Conservation (phyloP, 2,329 filamentous ascomycete genomes). For the Volutella citrinella region DNA sequence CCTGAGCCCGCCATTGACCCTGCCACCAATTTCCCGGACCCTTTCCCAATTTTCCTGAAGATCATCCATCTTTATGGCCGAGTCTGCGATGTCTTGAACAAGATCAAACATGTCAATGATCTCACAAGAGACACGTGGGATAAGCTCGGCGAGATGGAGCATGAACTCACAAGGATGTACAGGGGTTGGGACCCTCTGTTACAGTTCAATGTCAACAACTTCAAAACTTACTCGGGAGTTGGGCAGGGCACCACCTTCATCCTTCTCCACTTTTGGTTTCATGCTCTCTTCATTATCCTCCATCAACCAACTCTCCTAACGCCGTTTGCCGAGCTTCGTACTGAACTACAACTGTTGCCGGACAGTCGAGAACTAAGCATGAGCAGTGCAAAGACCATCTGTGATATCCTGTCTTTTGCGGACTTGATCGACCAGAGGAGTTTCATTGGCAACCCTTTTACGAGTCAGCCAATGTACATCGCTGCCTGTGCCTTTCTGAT, state of each 20-base stretch:
- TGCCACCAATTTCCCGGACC: constrained; percentile 67
- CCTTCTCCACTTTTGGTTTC: constrained; percentile 84
- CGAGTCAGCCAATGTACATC: constrained; percentile 87
- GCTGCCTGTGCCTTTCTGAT: constrained; percentile 86
- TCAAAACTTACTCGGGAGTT: constrained; percentile 76
- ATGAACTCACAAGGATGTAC: constrained; percentile 68
- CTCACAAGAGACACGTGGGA: constrained; percentile 72
- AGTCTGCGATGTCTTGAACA: constrained; percentile 81
- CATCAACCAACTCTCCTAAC: constrained; percentile 82
- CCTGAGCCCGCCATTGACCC: constrained; percentile 50
- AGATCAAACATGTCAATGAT: constrained; percentile 70
- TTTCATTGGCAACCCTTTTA: constrained; percentile 85
- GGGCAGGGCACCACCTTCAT: constrained; percentile 87
- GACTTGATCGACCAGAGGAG: constrained; percentile 83
- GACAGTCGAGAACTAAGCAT: constrained; percentile 81
- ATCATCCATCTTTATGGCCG: constrained; percentile 85
- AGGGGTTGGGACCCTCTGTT: constrained; percentile 71
- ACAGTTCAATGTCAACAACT: constrained; percentile 83
- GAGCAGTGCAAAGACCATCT: constrained; percentile 89
- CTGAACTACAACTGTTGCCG: constrained; percentile 68
- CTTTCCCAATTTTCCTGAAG: constrained; percentile 75
- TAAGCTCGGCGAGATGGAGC: constrained; percentile 73
- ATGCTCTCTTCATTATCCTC: constrained; percentile 78
- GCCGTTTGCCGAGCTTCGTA: constrained; percentile 60
- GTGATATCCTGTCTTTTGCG: constrained; percentile 82